These are phyloP conservation scores for Leucocoprinus leucothites DNA, from an alignment of 768 basidiomycete species.

Conservation along the genomic window DNA sequence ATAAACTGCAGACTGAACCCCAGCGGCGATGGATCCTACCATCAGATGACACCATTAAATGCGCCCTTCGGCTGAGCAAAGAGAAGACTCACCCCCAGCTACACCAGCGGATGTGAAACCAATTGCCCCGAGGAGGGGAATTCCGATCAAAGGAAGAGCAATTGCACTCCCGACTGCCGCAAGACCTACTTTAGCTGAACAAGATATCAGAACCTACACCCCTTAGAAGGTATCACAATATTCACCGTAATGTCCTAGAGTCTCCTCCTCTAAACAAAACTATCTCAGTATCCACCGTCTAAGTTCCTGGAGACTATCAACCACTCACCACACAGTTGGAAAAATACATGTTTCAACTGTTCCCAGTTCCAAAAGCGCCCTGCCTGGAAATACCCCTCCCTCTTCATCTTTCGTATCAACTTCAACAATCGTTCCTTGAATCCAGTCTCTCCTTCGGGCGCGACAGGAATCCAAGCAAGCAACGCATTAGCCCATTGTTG, in stretches of 20 bases:
- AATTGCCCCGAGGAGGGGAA: background rate
- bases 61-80: background rate
- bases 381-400: too few relatives aligned
- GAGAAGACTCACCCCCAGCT: background rate
- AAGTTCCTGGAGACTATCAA: too few relatives aligned
- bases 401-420: too few relatives aligned
- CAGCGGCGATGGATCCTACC: constrained; percentile 17
- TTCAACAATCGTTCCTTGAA: too few relatives aligned
- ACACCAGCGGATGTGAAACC: constrained; percentile 10
- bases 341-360: background rate
- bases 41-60: background rate
- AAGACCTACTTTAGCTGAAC: background rate
- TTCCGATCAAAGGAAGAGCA: background rate
- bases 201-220: too few relatives aligned
- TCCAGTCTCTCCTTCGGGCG: too few relatives aligned
- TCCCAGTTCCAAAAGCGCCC: too few relatives aligned
- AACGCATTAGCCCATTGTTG: too few relatives aligned
- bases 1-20: constrained; percentile 12
- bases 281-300: too few relatives aligned
- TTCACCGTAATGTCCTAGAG: background rate
- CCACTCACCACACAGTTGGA: background rate
- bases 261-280: too few relatives aligned
- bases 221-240: background rate
- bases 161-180: background rate
- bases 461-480: too few relatives aligned